These are phyloP conservation scores for Exophiala alcalophila DNA, from an alignment of 2,329 filamentous ascomycete species.

Conservation along the genomic window DNA sequence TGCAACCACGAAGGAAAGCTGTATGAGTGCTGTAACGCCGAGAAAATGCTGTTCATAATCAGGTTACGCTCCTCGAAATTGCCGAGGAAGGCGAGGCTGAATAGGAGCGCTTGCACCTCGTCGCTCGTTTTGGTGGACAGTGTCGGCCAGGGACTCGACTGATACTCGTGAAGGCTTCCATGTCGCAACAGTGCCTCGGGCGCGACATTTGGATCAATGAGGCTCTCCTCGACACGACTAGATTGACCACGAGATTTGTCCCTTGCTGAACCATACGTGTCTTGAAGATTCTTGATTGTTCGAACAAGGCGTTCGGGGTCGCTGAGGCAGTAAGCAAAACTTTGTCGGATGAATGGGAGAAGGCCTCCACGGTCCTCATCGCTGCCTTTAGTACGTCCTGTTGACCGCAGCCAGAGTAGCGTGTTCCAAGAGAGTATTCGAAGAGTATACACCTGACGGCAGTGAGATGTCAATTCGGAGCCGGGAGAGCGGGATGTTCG, in stretches of 20 bases:
- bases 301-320: constrained; percentile 40
- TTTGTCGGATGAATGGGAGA: constrained; percentile 44
- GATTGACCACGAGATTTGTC: no score
- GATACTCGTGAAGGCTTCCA: neutral
- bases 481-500: no score
- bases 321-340: constrained; percentile 44
- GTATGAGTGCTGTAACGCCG: constrained; percentile 22
- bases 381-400: neutral
- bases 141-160: neutral
- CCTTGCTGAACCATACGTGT: no score
- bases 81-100: constrained; percentile 17
- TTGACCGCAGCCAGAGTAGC: constrained; percentile 14
- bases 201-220: no score
- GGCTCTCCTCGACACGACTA: no score
- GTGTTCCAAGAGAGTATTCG: constrained; percentile 16
- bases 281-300: constrained; percentile 36
- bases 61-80: constrained; percentile 18
- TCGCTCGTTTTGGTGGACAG: constrained; percentile 6
- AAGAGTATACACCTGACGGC: constrained; percentile 20
- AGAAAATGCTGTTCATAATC: constrained; percentile 17
- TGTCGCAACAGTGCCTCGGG: no score
- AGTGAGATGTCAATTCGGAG: no score
- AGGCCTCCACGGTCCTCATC: constrained; percentile 6
- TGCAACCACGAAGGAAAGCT: constrained; percentile 11
- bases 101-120: constrained; percentile 17